Conservation (phyloP, 768 basidiomycete species). For the Auriculariales sp. region DNA sequence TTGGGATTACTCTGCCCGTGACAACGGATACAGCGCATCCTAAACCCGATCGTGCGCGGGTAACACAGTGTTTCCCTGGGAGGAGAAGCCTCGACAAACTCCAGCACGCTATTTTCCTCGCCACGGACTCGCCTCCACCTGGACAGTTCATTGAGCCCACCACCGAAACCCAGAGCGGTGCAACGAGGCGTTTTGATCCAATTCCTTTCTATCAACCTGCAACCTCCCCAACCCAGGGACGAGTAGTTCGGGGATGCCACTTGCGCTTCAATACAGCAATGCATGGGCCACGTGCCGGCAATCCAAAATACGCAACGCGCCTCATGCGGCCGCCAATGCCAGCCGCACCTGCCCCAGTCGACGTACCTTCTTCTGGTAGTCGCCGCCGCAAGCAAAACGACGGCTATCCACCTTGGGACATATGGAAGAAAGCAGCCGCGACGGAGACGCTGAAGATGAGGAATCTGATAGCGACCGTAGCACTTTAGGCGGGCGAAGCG, state of each 20-base stretch:
- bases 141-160: too few relatives aligned
- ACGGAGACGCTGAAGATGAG: slow-evolving; percentile 72
- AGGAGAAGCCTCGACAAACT: slow-evolving; percentile 49
- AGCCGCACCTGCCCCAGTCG: slow-evolving; percentile 31
- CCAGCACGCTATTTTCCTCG: slow-evolving; percentile 64
- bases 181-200: too few relatives aligned
- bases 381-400: slow-evolving; percentile 20
- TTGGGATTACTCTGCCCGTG: slow-evolving; percentile 58
- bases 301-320: slow-evolving; percentile 58
- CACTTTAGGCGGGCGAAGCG: background rate
- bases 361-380: slow-evolving; percentile 22
- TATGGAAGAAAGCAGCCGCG: slow-evolving; percentile 56
- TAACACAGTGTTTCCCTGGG: slow-evolving; percentile 91
- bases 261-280: slow-evolving; percentile 52
- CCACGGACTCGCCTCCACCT: slow-evolving; percentile 41
- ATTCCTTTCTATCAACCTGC: too few relatives aligned
- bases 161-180: too few relatives aligned
- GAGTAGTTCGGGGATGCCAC: slow-evolving; percentile 32
- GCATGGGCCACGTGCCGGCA: slow-evolving; percentile 70
- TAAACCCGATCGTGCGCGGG: slow-evolving; percentile 53
- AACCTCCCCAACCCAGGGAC: too few relatives aligned
- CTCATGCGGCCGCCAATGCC: slow-evolving; percentile 32
- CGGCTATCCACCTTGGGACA: slow-evolving; percentile 32
- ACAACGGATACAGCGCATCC: slow-evolving; percentile 7
- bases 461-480: background rate